Percentiles rank a stretch among this genome's conserved stretches.
phyloP scores from a whole-genome alignment of 2,329 filamentous ascomycete genomes.

The Nemania diffusa region DNA sequence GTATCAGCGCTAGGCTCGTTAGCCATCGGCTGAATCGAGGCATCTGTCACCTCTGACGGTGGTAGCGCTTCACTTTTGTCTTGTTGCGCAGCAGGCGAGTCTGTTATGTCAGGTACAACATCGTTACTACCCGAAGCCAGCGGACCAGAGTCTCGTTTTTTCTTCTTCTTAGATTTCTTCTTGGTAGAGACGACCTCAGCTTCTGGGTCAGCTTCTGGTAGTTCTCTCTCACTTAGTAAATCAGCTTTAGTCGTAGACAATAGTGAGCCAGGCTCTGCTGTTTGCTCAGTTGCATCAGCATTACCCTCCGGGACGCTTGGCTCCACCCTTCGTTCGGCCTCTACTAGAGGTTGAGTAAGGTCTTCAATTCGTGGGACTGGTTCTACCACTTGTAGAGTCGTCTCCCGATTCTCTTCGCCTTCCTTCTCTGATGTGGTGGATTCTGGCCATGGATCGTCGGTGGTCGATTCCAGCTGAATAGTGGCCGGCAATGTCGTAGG shows the following conservation, averaged over 20 bases:
- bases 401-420: constrained; percentile 39
- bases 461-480: constrained; percentile 28
- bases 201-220: constrained; percentile 21
- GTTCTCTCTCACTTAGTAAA: constrained; percentile 10
- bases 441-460: constrained; percentile 31
- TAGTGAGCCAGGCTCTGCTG: constrained; percentile 6
- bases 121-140: constrained; percentile 32
- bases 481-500: constrained; percentile 15
- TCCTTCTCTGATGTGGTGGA: constrained; percentile 36
- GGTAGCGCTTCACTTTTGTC: constrained; percentile 12
- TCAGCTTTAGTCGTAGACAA: not conserved
- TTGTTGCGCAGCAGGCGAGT: constrained; percentile 22
- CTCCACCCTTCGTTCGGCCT: constrained; percentile 21
- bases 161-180: constrained; percentile 42
- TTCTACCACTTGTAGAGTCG: constrained; percentile 30
- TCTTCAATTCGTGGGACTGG: constrained; percentile 24
- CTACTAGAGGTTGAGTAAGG: constrained; percentile 13
- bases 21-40: constrained; percentile 10
- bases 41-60: constrained; percentile 19
- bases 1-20: not conserved
- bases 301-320: constrained; percentile 20
- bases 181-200: constrained; percentile 34
- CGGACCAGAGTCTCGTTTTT: constrained; percentile 37
- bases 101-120: constrained; percentile 26
- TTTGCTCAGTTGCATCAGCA: constrained; percentile 22